phyloP scores from a whole-genome alignment of 2,329 filamentous ascomycete species.

The Aureobasidium leucospermi region DNA sequence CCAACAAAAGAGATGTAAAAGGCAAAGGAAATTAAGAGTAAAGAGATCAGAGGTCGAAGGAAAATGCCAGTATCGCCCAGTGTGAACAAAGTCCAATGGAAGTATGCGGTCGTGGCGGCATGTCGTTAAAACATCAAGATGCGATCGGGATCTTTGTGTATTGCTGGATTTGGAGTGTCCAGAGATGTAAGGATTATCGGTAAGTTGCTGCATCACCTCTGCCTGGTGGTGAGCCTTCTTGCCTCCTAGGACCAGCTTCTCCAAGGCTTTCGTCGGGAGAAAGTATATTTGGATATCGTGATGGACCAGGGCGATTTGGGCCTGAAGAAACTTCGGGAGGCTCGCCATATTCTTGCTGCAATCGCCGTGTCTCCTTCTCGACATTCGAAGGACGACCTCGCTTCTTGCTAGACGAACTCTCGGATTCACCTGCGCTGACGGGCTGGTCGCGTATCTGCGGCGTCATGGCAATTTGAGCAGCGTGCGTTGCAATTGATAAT shows the following conservation, averaged over 20 bases:
- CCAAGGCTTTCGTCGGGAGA: neutral
- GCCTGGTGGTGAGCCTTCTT: neutral
- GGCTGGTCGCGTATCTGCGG: constrained; percentile 2
- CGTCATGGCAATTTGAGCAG: constrained; percentile 6
- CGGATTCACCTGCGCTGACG: constrained; percentile 16
- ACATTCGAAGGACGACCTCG: constrained; percentile 22
- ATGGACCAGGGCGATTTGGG: neutral
- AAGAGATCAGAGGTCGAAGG: neutral
- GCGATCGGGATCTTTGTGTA: neutral
- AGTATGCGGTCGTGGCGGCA: neutral
- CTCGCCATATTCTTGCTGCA: neutral
- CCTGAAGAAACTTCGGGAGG: neutral
- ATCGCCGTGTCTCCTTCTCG: constrained; percentile 10
- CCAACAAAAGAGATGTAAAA: constrained; percentile 6
- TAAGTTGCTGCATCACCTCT: neutral
- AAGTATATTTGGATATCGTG: constrained; percentile 13
- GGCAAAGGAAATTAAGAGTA: neutral
- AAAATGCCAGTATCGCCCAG: no score
- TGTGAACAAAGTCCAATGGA: neutral
- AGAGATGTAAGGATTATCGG: neutral
- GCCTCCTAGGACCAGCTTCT: neutral
- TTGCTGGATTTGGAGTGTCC: neutral
- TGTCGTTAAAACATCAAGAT: neutral
- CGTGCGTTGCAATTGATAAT: neutral
- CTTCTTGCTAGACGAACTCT: constrained; percentile 27